Evolutionary conservation across 495 filamentous ascomycete species (phyloP).

Genomic region (Margaritispora aquatica): DNA sequence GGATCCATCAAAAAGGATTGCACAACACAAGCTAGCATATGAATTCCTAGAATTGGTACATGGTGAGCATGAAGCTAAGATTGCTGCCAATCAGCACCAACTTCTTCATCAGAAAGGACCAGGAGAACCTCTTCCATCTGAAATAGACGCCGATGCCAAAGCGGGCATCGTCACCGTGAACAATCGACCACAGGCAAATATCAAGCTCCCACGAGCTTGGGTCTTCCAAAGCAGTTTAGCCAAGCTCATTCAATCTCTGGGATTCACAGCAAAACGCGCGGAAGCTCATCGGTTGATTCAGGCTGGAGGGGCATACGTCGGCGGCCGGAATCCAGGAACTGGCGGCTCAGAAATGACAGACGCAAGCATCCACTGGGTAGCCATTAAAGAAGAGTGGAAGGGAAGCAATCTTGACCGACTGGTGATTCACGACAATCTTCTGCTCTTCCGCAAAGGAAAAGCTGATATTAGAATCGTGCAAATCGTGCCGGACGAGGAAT

Average conservation of each 20-base stretch:
- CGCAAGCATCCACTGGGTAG: conserved; percentile 51
- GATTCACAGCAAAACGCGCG: conserved; percentile 59
- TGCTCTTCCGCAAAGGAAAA: conserved; percentile 73
- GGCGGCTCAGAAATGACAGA: conserved; percentile 45
- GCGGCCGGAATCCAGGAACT: conserved; percentile 41
- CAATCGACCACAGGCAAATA: conserved; percentile 35
- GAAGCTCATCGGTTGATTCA: conserved; percentile 52
- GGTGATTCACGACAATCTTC: conserved; percentile 49
- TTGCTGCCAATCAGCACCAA: conserved; percentile 51
- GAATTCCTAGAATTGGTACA: conserved; percentile 80
- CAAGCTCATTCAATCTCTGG: conserved; percentile 59
- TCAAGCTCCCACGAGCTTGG: conserved; percentile 61
- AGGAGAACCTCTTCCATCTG: not conserved
- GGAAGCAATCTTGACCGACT: no score
- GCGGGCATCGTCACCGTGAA: conserved; percentile 14
- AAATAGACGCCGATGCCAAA: conserved; percentile 1
- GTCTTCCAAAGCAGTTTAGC: conserved; percentile 55
- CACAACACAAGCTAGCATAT: conserved; percentile 73
- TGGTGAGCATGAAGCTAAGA: conserved; percentile 50
- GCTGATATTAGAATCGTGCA: conserved; percentile 70
- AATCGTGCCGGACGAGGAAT: conserved; percentile 69
- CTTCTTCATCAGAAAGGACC: conserved; percentile 39
- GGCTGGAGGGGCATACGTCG: conserved; percentile 56
- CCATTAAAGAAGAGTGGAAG: conserved; percentile 54
- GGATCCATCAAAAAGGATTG: conserved; percentile 62